phyloP scores from a whole-genome alignment of 106 monocot species.

The Vanilla planifolia region DNA sequence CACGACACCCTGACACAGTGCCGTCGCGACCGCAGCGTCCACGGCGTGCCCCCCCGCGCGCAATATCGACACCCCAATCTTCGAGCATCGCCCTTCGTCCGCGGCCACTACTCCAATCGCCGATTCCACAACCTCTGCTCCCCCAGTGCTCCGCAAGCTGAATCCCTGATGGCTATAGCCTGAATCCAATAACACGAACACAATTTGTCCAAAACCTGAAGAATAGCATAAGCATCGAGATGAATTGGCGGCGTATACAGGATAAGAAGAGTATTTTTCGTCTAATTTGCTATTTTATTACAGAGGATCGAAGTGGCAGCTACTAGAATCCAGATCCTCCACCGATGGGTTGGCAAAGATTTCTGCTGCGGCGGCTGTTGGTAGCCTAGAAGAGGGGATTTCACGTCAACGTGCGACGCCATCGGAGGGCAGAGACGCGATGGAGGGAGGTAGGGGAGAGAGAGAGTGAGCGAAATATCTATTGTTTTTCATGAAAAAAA shows the following conservation, averaged over 20 bases:
- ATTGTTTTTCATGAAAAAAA: too few relatives aligned
- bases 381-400: slow-evolving; percentile 34
- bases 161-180: slow-evolving; percentile 1
- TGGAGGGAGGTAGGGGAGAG: not conserved
- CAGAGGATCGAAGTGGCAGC: slow-evolving; percentile 12
- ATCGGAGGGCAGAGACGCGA: not conserved
- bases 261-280: not conserved
- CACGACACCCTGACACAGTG: slow-evolving; percentile 65
- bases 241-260: not conserved
- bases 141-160: slow-evolving; percentile 5
- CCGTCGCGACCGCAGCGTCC: slow-evolving; percentile 78
- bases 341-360: not conserved
- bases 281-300: slow-evolving; percentile 2
- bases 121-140: slow-evolving; percentile 44
- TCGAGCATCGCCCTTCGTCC: slow-evolving; percentile 79
- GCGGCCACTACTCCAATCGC: slow-evolving; percentile 77
- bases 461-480: not conserved
- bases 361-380: slow-evolving; percentile 9
- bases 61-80: slow-evolving; percentile 52
- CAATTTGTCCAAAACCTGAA: slow-evolving; percentile 4
- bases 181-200: not conserved
- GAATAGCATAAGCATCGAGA: not conserved
- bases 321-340: not conserved
- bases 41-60: slow-evolving; percentile 73
- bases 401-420: slow-evolving; percentile 23